These are phyloP conservation scores for Protomyces lactucae-debilis DNA, from an alignment of 1,139 yeast species.

Conservation along the genomic window DNA sequence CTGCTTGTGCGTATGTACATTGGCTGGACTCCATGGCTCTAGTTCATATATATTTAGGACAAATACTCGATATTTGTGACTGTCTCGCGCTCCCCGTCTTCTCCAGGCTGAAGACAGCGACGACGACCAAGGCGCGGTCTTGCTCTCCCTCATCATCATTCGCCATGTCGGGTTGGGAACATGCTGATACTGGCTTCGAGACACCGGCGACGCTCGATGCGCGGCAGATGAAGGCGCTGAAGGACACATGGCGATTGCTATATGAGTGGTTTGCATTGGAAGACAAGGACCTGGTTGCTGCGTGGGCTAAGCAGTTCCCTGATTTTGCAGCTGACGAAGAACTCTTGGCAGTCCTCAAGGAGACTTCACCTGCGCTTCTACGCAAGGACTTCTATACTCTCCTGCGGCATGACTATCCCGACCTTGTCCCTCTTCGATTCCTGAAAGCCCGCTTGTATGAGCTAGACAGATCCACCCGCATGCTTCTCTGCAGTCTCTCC, in stretches of 20 bases:
- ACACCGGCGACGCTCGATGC: not conserved
- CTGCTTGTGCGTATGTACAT: slow-evolving; percentile 81
- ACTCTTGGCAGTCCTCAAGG: not conserved
- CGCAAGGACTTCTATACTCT: slow-evolving; percentile 15
- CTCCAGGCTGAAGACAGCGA: too few species aligned
- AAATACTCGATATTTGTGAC: not conserved
- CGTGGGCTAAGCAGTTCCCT: not conserved
- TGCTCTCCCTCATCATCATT: too few species aligned
- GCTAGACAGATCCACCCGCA: slow-evolving; percentile 10
- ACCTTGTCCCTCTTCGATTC: slow-evolving; percentile 21
- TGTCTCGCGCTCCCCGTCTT: not conserved
- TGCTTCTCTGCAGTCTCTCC: slow-evolving; percentile 11
- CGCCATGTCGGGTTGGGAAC: not conserved
- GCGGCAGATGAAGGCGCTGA: not conserved
- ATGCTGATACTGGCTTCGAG: not conserved
- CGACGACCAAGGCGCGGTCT: too few species aligned
- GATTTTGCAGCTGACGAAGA: not conserved
- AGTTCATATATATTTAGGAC: not conserved
- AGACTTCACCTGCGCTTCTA: not conserved
- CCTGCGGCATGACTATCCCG: slow-evolving; percentile 22
- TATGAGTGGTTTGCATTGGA: not conserved
- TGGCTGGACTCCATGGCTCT: slow-evolving; percentile 45
- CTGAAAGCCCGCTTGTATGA: slow-evolving; percentile 16
- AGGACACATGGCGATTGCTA: not conserved
- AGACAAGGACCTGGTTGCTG: not conserved